phyloP scores from a whole-genome alignment of 306 rosid species.

The Rubus parviflorus region DNA sequence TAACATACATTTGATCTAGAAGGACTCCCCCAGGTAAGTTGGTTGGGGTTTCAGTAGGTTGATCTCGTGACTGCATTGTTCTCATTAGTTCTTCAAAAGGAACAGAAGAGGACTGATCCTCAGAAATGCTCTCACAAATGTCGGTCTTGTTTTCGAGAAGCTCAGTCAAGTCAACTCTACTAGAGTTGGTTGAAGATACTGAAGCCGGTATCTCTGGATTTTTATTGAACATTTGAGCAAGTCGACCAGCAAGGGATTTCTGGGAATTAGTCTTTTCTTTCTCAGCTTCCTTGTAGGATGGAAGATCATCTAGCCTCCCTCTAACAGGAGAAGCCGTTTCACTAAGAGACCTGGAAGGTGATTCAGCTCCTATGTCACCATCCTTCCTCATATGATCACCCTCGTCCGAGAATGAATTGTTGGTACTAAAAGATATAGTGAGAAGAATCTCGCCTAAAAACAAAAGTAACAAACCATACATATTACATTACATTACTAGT shows the following conservation, averaged over 20 bases:
- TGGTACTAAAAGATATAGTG: conserved; percentile 42
- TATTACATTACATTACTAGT: too few species aligned
- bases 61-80: conserved; percentile 55
- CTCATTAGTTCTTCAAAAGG: conserved; percentile 65
- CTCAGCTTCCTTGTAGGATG: conserved; percentile 57
- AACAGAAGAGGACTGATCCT: conserved; percentile 52
- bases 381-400: conserved; percentile 17
- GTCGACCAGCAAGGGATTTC: conserved; percentile 62
- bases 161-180: conserved; percentile 50
- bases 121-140: conserved; percentile 43
- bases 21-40: conserved; percentile 86
- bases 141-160: conserved; percentile 48
- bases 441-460: conserved; percentile 72
- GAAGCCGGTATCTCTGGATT: conserved; percentile 28
- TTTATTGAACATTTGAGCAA: conserved; percentile 74
- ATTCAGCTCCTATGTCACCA: conserved; percentile 30
- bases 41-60: conserved; percentile 62
- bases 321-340: conserved; percentile 59
- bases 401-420: conserved; percentile 36
- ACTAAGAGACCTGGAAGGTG: conserved; percentile 48
- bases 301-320: conserved; percentile 50
- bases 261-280: conserved; percentile 52
- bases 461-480: too few species aligned
- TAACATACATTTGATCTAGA: conserved; percentile 69
- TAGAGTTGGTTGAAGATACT: conserved; percentile 30